phyloP scores from a whole-genome alignment of 106 monocot genomes.

The Cymbidium sinense region DNA sequence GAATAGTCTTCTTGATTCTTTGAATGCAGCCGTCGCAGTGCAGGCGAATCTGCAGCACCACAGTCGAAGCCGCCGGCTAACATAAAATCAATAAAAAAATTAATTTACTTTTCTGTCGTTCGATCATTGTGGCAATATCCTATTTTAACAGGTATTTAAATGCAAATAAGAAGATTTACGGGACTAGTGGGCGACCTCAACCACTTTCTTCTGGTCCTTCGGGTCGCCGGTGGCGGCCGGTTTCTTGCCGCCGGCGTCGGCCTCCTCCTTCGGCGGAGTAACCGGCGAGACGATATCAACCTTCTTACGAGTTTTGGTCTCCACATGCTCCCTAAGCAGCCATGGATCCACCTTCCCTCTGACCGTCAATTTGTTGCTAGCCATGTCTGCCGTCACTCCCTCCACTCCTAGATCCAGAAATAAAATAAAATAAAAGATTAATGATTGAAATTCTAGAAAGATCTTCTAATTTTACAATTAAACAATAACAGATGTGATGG shows the following conservation, averaged over 20 bases:
- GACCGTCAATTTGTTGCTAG: conserved; percentile 36
- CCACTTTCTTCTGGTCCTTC: conserved; percentile 10
- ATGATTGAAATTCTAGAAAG: too few species aligned
- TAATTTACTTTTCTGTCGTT: neutral
- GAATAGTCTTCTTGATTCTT: conserved; percentile 34
- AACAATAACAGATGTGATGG: too few species aligned
- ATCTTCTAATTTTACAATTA: too few species aligned
- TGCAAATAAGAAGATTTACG: neutral
- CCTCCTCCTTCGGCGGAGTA: conserved; percentile 14
- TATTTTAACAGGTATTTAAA: too few species aligned
- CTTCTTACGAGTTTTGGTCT: conserved; percentile 39
- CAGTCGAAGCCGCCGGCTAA: conserved; percentile 18
- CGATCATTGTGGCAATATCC: too few species aligned
- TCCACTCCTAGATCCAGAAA: conserved; percentile 24
- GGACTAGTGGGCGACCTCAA: too few species aligned
- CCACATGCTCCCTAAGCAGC: conserved; percentile 34
- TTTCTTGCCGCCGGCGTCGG: neutral
- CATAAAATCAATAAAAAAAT: conserved; percentile 5
- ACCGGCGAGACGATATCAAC: conserved; percentile 47
- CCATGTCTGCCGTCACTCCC: conserved; percentile 20
- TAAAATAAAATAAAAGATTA: neutral
- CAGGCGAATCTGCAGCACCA: conserved; percentile 48
- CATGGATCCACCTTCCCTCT: conserved; percentile 54
- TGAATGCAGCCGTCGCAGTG: conserved; percentile 75
- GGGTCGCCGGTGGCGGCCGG: neutral